Evolutionary conservation across 345 rosid genomes (phyloP).

Genomic region (Hirschfeldia incana): DNA sequence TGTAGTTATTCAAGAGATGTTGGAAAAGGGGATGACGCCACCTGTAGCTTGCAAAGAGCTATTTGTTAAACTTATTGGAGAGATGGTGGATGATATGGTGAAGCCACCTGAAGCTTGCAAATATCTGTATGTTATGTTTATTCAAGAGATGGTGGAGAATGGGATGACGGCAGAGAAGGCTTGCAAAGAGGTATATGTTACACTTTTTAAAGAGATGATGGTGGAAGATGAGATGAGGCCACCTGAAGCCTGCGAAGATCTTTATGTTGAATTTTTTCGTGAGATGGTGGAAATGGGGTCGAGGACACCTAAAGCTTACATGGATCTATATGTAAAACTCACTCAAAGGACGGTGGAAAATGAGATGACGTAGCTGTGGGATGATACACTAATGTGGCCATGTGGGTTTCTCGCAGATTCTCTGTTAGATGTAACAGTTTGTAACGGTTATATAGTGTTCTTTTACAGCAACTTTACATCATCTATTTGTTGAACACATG

Average conservation of each 20-base stretch:
- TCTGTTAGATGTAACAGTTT: no score
- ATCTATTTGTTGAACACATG: no score
- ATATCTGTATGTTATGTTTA: not conserved
- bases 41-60: not conserved
- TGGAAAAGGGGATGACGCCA: not conserved
- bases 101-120: not conserved
- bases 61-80: not conserved
- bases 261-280: not conserved
- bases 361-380: not conserved
- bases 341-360: not conserved
- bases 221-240: not conserved
- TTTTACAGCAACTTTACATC: no score
- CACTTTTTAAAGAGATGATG: not conserved
- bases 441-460: no score
- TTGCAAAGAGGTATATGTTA: not conserved
- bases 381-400: not conserved
- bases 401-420: no score
- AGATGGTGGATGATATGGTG: not conserved
- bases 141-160: not conserved
- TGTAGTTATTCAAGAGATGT: not conserved
- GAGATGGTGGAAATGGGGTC: not conserved
- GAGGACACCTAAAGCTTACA: not conserved
- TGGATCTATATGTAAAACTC: not conserved
- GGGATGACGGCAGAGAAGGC: not conserved
- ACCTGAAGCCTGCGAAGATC: not conserved